A percentile compares a stretch with the other conserved stretches of the same genome.
These are phyloP conservation scores for Musa schizocarpa DNA, from an alignment of 176 grass and related monocot genomes.

Conservation along the genomic window DNA sequence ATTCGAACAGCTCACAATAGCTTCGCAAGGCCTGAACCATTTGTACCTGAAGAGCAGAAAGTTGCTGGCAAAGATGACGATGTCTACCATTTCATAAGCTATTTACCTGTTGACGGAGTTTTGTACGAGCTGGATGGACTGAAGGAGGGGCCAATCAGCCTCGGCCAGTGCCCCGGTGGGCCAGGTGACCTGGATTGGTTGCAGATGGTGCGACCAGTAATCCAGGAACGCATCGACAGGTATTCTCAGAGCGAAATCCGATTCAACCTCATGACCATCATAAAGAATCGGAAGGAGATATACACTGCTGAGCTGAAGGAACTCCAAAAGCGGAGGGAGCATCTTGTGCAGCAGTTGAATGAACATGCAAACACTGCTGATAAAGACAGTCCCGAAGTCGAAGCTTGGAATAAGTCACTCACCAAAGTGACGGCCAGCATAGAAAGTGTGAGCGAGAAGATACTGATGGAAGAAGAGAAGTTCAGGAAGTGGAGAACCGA, in stretches of 20 bases:
- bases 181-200: slow-evolving; percentile 62
- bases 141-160: slow-evolving; percentile 77
- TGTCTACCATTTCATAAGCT: slow-evolving; percentile 94
- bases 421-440: no score
- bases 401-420: no score
- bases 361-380: no score
- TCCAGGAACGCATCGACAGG: slow-evolving; percentile 52
- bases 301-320: no score
- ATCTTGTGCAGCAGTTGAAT: no score
- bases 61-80: slow-evolving; percentile 64
- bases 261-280: slow-evolving; percentile 81
- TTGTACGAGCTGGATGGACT: slow-evolving; percentile 93
- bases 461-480: no score
- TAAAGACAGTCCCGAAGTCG: no score
- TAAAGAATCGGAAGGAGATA: slow-evolving; percentile 42
- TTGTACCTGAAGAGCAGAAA: slow-evolving; percentile 76
- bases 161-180: slow-evolving; percentile 62
- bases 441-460: no score
- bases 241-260: slow-evolving; percentile 77
- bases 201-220: slow-evolving; percentile 50
- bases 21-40: slow-evolving; percentile 73
- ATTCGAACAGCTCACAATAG: slow-evolving; percentile 62
- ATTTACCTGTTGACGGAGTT: slow-evolving; percentile 72
- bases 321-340: no score
- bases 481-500: no score